These are phyloP conservation scores for Poronia punctata DNA, from an alignment of 495 filamentous ascomycete species.

Conservation along the genomic window DNA sequence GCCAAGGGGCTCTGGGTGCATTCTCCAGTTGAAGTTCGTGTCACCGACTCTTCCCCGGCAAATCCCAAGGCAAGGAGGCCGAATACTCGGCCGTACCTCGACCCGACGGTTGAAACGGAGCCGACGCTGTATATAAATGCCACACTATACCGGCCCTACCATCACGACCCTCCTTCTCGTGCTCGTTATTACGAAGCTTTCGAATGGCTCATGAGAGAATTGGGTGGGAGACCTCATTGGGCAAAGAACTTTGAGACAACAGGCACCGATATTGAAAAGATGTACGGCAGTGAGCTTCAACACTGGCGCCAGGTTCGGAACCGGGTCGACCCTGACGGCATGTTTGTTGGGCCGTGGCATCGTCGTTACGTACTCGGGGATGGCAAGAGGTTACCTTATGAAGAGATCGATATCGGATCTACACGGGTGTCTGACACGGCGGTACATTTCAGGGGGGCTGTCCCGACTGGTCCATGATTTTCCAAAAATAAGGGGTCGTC, in stretches of 20 bases:
- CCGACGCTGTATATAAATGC: slow-evolving; percentile 94
- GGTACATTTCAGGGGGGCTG: slow-evolving; percentile 20
- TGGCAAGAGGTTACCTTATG: slow-evolving; percentile 24
- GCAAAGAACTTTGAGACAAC: slow-evolving; percentile 82
- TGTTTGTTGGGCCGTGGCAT: slow-evolving; percentile 93
- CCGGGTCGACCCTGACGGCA: slow-evolving; percentile 76
- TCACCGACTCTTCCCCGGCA: slow-evolving; percentile 60
- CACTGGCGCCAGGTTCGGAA: slow-evolving; percentile 62
- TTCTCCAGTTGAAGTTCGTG: slow-evolving; percentile 87
- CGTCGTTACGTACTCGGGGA: slow-evolving; percentile 56
- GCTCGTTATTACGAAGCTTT: slow-evolving; percentile 86
- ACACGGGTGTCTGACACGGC: slow-evolving; percentile 20
- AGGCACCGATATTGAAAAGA: slow-evolving; percentile 47
- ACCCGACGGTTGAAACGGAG: slow-evolving; percentile 53
- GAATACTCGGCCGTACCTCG: slow-evolving; percentile 64
- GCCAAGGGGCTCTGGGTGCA: slow-evolving; percentile 79
- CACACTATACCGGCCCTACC: slow-evolving; percentile 87
- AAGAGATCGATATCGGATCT: slow-evolving; percentile 30
- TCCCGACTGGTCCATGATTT: neutral
- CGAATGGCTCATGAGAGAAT: slow-evolving; percentile 89
- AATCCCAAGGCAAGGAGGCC: slow-evolving; percentile 22
- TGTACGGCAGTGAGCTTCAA: slow-evolving; percentile 49
- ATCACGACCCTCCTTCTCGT: slow-evolving; percentile 67
- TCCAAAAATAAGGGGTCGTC: too few relatives aligned
- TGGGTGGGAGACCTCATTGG: slow-evolving; percentile 91